Evolutionary conservation across 441 rosid genomes (phyloP).

Genomic region (Sinapis alba): DNA sequence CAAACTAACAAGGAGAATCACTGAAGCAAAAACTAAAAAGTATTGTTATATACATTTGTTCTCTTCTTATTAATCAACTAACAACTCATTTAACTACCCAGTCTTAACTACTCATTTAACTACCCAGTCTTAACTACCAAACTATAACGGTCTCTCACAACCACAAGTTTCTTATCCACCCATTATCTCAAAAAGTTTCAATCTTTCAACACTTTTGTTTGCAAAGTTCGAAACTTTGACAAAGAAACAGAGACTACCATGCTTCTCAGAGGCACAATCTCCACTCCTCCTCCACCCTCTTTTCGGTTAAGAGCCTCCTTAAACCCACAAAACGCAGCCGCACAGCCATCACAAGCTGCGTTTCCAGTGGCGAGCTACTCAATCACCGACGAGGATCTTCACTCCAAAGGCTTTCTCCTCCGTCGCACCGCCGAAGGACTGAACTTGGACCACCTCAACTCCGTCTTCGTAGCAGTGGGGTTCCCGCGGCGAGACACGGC

Average conservation of each 20-base stretch:
- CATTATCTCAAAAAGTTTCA: constrained; percentile 20
- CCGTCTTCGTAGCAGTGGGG: constrained; percentile 80
- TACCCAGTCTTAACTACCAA: constrained; percentile 14
- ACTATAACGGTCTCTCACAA: constrained; percentile 16
- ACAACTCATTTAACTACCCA: background rate
- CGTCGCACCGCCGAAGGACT: constrained; percentile 63
- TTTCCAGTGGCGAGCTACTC: constrained; percentile 43
- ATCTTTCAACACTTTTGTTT: background rate
- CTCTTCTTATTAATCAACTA: background rate
- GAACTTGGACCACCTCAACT: constrained; percentile 72
- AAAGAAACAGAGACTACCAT: constrained; percentile 30
- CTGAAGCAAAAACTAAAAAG: background rate
- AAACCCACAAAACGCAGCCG: constrained; percentile 27
- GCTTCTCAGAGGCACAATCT: constrained; percentile 58
- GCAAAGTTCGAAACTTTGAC: constrained; percentile 12
- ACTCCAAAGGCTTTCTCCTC: constrained; percentile 71
- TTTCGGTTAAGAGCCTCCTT: constrained; percentile 27
- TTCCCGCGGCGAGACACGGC: constrained; percentile 83
- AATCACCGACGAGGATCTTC: constrained; percentile 64
- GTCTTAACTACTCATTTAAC: constrained; percentile 5
- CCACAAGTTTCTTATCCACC: constrained; percentile 20
- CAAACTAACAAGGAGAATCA: background rate
- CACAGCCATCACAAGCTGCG: constrained; percentile 25
- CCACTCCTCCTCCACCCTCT: constrained; percentile 39
- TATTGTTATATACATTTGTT: background rate